These are phyloP conservation scores for Termitomyces sp. DNA, from an alignment of 768 basidiomycete genomes.

Conservation along the genomic window DNA sequence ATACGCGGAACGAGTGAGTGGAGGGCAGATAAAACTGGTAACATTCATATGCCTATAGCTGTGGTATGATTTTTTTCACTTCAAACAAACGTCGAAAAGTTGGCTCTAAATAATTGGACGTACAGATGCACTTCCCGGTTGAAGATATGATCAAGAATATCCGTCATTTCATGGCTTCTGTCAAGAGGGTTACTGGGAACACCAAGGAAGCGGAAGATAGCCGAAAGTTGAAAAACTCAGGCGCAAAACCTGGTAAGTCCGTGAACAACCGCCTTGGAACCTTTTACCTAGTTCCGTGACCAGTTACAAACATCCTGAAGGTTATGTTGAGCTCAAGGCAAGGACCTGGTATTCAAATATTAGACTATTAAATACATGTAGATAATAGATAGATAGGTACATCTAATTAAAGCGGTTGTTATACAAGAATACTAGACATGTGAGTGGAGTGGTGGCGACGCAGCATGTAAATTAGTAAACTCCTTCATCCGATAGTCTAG, in stretches of 20 bases:
- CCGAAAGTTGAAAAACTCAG: slow-evolving; percentile 30
- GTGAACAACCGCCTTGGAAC: slow-evolving; percentile 8
- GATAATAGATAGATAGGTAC: slow-evolving; percentile 14
- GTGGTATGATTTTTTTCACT: slow-evolving; percentile 43
- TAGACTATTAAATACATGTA: slow-evolving; percentile 53
- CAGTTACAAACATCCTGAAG: slow-evolving; percentile 74
- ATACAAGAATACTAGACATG: slow-evolving; percentile 6
- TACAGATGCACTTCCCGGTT: slow-evolving; percentile 68
- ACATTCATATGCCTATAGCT: slow-evolving; percentile 78
- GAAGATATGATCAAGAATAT: slow-evolving; percentile 79
- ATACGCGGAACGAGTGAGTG: slow-evolving; percentile 86
- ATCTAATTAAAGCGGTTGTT: neutral
- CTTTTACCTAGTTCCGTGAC: slow-evolving; percentile 5
- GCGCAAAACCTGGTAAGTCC: slow-evolving; percentile 47
- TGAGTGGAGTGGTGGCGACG: slow-evolving; percentile 1
- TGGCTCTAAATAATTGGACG: neutral
- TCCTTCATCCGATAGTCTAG: neutral
- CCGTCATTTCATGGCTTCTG: slow-evolving; percentile 68
- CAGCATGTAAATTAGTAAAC: neutral
- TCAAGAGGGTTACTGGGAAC: slow-evolving; percentile 75
- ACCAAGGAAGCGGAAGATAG: slow-evolving; percentile 49
- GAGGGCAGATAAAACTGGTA: slow-evolving; percentile 86
- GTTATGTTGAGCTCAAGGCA: slow-evolving; percentile 83
- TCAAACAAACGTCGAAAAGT: neutral
- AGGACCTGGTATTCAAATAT: slow-evolving; percentile 87